phyloP scores from a whole-genome alignment of 192 early-diverging fungal genomes.

The Cladochytrium replicatum region DNA sequence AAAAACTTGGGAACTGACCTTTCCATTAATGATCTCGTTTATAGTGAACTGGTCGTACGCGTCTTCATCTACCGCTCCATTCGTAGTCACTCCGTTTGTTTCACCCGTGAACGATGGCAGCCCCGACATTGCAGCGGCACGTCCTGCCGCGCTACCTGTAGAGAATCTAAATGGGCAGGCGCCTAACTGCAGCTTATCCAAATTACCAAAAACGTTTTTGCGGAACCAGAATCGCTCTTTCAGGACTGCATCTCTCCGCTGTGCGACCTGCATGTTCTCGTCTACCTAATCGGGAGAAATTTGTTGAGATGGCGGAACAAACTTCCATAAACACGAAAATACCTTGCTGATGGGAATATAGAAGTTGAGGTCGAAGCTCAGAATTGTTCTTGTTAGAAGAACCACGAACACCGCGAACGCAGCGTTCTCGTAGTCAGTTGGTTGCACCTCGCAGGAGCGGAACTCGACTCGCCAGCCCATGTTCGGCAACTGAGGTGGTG shows the following conservation, averaged over 20 bases:
- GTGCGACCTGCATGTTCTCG: conserved; percentile 84
- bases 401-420: conserved; percentile 92
- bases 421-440: conserved; percentile 95
- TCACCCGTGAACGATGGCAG: too few species aligned
- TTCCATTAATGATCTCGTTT: conserved; percentile 86
- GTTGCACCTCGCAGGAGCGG: conserved; percentile 90
- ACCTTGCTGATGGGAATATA: conserved; percentile 94
- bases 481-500: conserved; percentile 67
- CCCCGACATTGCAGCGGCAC: too few species aligned
- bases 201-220: conserved; percentile 63
- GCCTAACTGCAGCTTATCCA: too few species aligned
- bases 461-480: conserved; percentile 99
- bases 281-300: conserved; percentile 51
- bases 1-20: too few species aligned
- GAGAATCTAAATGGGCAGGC: too few species aligned
- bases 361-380: conserved; percentile 84
- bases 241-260: conserved; percentile 71
- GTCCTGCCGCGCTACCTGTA: too few species aligned
- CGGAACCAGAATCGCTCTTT: conserved; percentile 85
- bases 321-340: neutral
- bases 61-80: conserved; percentile 11
- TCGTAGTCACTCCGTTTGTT: too few species aligned
- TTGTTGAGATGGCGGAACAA: neutral
- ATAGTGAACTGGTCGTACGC: conserved; percentile 63
- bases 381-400: conserved; percentile 75